Base-by-base conservation (phyloP, 2,329 filamentous ascomycete genomes). In the Rosellinia necatrix region DNA sequence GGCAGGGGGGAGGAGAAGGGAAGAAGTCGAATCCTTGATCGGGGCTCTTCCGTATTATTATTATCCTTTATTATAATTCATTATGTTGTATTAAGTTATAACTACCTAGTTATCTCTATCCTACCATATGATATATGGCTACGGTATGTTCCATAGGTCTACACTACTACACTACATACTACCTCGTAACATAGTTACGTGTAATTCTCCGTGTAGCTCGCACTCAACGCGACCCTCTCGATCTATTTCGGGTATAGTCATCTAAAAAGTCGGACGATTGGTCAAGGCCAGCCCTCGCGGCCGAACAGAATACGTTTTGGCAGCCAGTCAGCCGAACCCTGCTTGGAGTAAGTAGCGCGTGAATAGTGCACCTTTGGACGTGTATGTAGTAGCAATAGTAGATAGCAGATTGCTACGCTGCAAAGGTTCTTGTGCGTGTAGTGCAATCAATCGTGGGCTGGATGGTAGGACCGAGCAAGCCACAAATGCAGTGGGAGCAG, bases 1-100 rank as follows among this genome's bases (percentile, higher is more conserved):
- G 30, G 19, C 49, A 44, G 25, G 41, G 34, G 48, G 38, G 27
- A 19, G 24, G 19, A 38, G 30, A 15, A 12, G 43, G 24, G 24
- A 35, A n/a, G 19, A 42, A 35, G n/a, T n/a, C 24, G 43, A 17
- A 27, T n/a, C 43, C 30, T 38, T 41, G 49, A 38, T 22, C 32
- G 12, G 35, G 22, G 42, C 35, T 15, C 21, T 46, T 19, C 22
- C 38, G 30, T 57, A 42, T 44, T 53, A 53, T 53, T 24, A 53
- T 13, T 8, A 13, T 19, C 38, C 22, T 41, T 46, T 54, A 35
- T 29, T 44, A 49, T 27, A 48, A 57, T 49, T 40, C 25, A 13
- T 4, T 43, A 32, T 32, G 8, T 56, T 49, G 38, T 19, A 29
- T 15, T 19, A 53, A n/a, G 48, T 25, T 34, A 24, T 24, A 25